phyloP scores from a whole-genome alignment of 495 filamentous ascomycete genomes.

The Neohortaea acidophila region DNA sequence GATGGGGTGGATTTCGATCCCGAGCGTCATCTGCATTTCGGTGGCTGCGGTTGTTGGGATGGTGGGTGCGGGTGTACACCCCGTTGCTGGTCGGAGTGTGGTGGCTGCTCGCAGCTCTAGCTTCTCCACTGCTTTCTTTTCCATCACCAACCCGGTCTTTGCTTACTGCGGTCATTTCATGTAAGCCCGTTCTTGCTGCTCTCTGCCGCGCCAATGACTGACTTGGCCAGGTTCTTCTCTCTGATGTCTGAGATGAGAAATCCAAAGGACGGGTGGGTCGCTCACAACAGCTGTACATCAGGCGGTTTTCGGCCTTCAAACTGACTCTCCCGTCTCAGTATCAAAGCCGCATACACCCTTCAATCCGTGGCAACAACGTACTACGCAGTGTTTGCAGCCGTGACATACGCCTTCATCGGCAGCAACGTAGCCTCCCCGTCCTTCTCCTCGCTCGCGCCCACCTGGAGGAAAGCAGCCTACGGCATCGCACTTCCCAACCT shows the following conservation, averaged over 20 bases:
- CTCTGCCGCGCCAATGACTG: too few species aligned
- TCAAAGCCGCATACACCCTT: conserved; percentile 36
- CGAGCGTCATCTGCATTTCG: conserved; percentile 24
- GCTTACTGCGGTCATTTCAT: conserved; percentile 33
- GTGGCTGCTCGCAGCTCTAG: conserved; percentile 15
- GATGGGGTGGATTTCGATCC: conserved; percentile 20
- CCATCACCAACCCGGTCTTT: conserved; percentile 32
- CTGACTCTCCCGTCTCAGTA: too few species aligned
- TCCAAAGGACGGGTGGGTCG: conserved; percentile 41
- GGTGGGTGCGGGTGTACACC: conserved; percentile 29
- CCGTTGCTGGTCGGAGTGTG: conserved; percentile 16
- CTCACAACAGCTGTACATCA: too few species aligned
- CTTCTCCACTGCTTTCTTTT: conserved; percentile 29
- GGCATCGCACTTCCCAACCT: conserved; percentile 34
- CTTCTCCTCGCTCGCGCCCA: conserved; percentile 34
- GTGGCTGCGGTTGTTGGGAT: conserved; percentile 31
- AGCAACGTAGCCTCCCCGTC: conserved; percentile 35
- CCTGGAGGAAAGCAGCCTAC: conserved; percentile 35
- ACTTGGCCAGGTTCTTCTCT: too few species aligned
- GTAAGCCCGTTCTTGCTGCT: too few species aligned
- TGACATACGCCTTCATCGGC: conserved; percentile 38
- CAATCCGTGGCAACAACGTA: conserved; percentile 34
- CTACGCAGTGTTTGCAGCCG: conserved; percentile 39
- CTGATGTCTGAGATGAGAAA: conserved; percentile 44
- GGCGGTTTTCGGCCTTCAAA: too few species aligned